Base-by-base conservation (phyloP, 73 alveolate species). In the Diophrys sp. region DNA sequence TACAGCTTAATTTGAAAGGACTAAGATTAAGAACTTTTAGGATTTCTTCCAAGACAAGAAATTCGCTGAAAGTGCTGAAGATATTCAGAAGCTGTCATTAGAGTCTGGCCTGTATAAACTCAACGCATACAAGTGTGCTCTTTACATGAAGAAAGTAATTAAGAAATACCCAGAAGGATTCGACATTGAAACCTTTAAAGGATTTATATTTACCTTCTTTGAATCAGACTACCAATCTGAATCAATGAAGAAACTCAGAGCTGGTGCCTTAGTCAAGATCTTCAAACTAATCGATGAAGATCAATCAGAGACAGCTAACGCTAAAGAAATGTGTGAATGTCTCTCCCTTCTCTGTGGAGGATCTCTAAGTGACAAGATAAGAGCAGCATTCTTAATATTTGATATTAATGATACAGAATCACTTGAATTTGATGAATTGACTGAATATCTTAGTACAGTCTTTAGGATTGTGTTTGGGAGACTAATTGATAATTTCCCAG, bases 261-360 rank as follows among this genome's bases (percentile, higher is more conserved):
- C 28, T 8, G 33, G 44, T 1, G 67, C 85, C 28, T 67, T 77
- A 14, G 1, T 30, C 8, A 29, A 34, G 29, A 77, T 77, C 32
- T 77, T 77, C 54, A 31, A 34, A 11, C n/a, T 77, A 2, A 66
- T 77, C 67, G 85, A 77, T 32, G 77, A 54, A 1, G 85, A 77
- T 27, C 29, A 67, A 18, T 54, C 27, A n/a, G 31, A 57, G 26
- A 66, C 71, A 1, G 76, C 74, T 1, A 67, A 77, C 26, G 53
- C 71, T 26, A 66, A 33, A 28, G 85, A 77, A 32, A 56, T 77
- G 24, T 57, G 76, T 14, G 72, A 77, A 33, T 77, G 85, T 1
- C 56, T 77, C 1, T 27, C 54, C 26, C 67, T 77, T 5, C 55
- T 77, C 14, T 66, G 85, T 66, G 85, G 85, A 5, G 85, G 85